Base-by-base conservation (phyloP, 768 basidiomycete genomes). In the Russula abietina region DNA sequence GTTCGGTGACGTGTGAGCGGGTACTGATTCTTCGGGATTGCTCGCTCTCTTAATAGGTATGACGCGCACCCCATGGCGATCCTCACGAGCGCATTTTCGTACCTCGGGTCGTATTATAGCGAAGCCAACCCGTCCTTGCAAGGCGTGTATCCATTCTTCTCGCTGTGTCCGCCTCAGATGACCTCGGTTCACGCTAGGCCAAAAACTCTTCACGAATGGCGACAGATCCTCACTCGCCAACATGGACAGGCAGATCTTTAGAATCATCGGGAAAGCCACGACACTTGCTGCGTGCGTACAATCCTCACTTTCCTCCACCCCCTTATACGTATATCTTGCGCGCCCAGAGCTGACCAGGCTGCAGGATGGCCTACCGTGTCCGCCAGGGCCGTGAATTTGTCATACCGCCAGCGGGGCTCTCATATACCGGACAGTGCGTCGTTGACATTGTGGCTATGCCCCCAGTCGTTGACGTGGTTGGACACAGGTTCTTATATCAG, bases 41-140 rank as follows among this genome's bases (percentile, higher is more conserved):
- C 22, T 26, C 51, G 30, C 58, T 48, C 36, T 22, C 52, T 22
- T 45, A 26, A 33, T 60, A 90, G 91, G 55, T 92, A 93, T 71
- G 93, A 95, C 65, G 89, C 93, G 1, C 93, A 95, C 69, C 93
- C 93, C 0, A 94, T 93, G 92, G 85, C 89, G 22, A 93, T 94
- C 66, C 79, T 93, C 50, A 91, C 88, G 4, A 90, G 88, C 67
- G 89, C 89, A 4, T 89, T 95, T 68, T 84, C 93, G 8, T 93
- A 94, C 69, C 75, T 96, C 24, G 92, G 93, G 4, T 91, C 89
- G 7, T 91, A 91, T 72, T 93, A 93, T 70, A 77, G 81, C 68
- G 91, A 93, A 69, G 91, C 91, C 5, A 95, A 95, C 73, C 93
- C 93, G 12, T 90, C 91, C 7, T 74, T 96, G 7, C 85, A 86